Conservation (phyloP, 768 basidiomycete genomes). For the Leucogyrophana mollusca region DNA sequence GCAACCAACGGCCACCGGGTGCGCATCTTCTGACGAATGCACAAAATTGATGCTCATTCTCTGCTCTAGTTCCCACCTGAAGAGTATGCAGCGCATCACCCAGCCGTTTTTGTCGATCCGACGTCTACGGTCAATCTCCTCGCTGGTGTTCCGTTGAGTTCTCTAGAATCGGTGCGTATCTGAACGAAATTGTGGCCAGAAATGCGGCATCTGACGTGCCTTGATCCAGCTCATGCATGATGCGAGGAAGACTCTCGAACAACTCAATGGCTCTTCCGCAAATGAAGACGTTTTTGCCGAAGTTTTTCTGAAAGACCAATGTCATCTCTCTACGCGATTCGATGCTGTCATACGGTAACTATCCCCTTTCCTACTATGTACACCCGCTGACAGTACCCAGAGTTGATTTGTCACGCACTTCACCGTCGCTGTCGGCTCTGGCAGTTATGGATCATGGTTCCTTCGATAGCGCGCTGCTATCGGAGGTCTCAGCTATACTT, state of each 20-base stretch:
- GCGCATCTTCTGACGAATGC: constrained; percentile 13
- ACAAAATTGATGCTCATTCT: neutral
- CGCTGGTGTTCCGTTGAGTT: constrained; percentile 70
- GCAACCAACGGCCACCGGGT: constrained; percentile 54
- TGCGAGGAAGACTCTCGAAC: constrained; percentile 69
- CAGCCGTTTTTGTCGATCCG: constrained; percentile 75
- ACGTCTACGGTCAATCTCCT: constrained; percentile 76
- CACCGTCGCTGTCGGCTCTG: constrained; percentile 43
- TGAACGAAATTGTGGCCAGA: neutral
- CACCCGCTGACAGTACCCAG: constrained; percentile 32
- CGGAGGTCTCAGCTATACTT: constrained; percentile 48
- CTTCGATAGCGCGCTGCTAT: constrained; percentile 50
- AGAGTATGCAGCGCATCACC: constrained; percentile 50
- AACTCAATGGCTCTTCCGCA: constrained; percentile 46
- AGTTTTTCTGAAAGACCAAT: constrained; percentile 72
- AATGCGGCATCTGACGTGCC: constrained; percentile 2
- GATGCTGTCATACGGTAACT: constrained; percentile 69
- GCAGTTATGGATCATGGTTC: constrained; percentile 55
- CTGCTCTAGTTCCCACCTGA: constrained; percentile 53
- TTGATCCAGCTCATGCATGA: constrained; percentile 67
- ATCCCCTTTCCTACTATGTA: neutral
- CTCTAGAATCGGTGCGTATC: constrained; percentile 67
- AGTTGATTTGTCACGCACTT: constrained; percentile 40
- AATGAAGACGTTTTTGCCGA: constrained; percentile 64
- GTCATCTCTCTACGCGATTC: constrained; percentile 63